These are phyloP conservation scores for Solanum pinnatisectum DNA, from an alignment of 257 asterid species.

Conservation along the genomic window DNA sequence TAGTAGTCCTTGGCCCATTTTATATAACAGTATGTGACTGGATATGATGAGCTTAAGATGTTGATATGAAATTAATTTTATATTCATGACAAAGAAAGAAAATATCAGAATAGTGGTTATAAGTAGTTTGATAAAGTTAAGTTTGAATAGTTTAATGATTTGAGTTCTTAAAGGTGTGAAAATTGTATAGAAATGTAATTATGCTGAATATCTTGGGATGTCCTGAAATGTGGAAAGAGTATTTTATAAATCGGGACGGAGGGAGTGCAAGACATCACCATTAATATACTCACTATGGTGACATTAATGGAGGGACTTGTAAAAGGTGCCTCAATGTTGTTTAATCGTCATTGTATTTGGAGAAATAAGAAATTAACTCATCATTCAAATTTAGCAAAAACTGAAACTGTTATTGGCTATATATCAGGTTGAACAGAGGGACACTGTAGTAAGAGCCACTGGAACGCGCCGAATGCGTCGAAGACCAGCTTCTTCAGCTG, in stretches of 20 bases:
- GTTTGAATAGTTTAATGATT: not conserved
- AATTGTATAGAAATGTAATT: not conserved
- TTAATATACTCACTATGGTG: not conserved
- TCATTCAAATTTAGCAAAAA: not conserved
- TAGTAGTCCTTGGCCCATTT: not conserved
- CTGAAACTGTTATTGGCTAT: not conserved
- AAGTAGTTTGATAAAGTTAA: not conserved
- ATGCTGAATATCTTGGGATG: not conserved
- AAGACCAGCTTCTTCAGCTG: slow-evolving; percentile 60
- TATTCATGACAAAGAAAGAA: not conserved
- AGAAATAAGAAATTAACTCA: not conserved
- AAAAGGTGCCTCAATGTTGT: not conserved
- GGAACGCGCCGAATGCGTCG: slow-evolving; percentile 72
- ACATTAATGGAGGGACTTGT: not conserved
- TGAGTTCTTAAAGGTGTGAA: not conserved
- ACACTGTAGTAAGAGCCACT: slow-evolving; percentile 57
- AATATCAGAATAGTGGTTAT: not conserved
- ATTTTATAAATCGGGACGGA: not conserved
- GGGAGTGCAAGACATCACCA: not conserved
- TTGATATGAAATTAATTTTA: not conserved
- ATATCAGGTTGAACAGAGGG: slow-evolving; percentile 46
- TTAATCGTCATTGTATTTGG: not conserved
- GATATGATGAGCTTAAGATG: not conserved
- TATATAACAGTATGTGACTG: not conserved
- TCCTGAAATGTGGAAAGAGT: not conserved